Evolutionary conservation across 352 stramenopile genomes (phyloP), one percentile per base, ranked within the genome.

Genomic region (Phytophthora ramorum): DNA sequence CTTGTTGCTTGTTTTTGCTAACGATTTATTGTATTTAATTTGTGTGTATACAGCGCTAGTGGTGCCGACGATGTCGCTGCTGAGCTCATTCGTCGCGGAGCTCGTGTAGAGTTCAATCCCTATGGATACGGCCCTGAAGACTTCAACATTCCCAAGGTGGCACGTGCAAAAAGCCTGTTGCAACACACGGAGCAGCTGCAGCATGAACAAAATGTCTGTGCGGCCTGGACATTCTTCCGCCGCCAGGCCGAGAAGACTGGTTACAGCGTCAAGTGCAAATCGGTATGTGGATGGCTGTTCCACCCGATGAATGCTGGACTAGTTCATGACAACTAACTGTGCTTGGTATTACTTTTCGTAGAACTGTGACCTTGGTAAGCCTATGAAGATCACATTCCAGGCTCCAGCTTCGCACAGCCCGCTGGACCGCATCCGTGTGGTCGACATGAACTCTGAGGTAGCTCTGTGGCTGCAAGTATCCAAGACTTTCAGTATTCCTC

Each of bases 151-250:
- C 83, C 86, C 1, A 93, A 94, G 60, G 86, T 96, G 16, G 65
- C 59, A 19, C 85, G 82, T 52, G 88, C 88, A 16, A 93, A 92
- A 73, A 95, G 86, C 69, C 35, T 96, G 58, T 59, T 96, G 41
- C 88, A 96, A 60, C 88, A 96, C 73, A 96, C 88, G 41, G 85
- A 95, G 61, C 87, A 95, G 48, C 65, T 96, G 20, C 83, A 92
- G 50, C 88, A 96, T 52, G 87, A 95, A 57, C 78, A 89, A 51
- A 88, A 90, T 48, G 88, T 96, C 14, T 88, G 83, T 63, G 52
- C 54, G 14, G 85, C 83, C 37, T 96, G 88, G 88, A 72, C 85
- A 30, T 92, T 83, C 54, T 95, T 95, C 60, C 81, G 83, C 20
- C 83, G 80, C 30, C 84, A 96, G 47, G 81, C 87, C 13, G 76